phyloP scores from a whole-genome alignment of 2,329 filamentous ascomycete genomes.

The Phaeomoniella chlamydospora region DNA sequence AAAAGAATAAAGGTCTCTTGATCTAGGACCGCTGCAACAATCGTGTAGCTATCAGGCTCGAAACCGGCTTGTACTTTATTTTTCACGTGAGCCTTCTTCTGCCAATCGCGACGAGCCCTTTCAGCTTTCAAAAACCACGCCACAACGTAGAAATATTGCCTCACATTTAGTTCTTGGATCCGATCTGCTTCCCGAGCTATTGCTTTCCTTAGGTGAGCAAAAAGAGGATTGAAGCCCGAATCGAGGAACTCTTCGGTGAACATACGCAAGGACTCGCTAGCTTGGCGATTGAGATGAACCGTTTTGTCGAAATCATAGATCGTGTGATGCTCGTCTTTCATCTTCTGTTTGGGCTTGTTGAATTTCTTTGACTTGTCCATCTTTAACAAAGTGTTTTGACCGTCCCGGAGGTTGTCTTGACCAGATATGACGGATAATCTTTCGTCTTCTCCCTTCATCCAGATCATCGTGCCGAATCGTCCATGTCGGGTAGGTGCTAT shows the following conservation, averaged over 20 bases:
- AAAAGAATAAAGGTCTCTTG: slow-evolving; percentile 90
- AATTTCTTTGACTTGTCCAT: slow-evolving; percentile 87
- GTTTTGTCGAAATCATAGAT: slow-evolving; percentile 62
- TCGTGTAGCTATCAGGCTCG: slow-evolving; percentile 61
- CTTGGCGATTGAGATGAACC: slow-evolving; percentile 53
- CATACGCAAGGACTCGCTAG: slow-evolving; percentile 59
- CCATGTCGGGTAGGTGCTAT: slow-evolving; percentile 78
- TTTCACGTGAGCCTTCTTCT: slow-evolving; percentile 37
- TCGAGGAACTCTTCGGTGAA: slow-evolving; percentile 94
- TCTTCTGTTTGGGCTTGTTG: slow-evolving; percentile 58
- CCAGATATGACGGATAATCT: slow-evolving; percentile 79
- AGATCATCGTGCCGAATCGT: slow-evolving; percentile 92
- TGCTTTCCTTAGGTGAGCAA: slow-evolving; percentile 71
- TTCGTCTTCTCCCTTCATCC: slow-evolving; percentile 76
- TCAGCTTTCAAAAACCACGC: slow-evolving; percentile 89
- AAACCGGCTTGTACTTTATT: slow-evolving; percentile 34
- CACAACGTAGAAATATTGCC: slow-evolving; percentile 84
- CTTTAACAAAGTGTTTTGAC: slow-evolving; percentile 61
- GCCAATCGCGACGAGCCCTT: slow-evolving; percentile 50
- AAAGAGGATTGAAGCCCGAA: slow-evolving; percentile 85
- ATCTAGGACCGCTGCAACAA: slow-evolving; percentile 79
- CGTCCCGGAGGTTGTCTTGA: slow-evolving; percentile 66
- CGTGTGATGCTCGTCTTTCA: slow-evolving; percentile 44
- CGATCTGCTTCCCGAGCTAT: slow-evolving; percentile 82
- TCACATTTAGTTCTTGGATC: slow-evolving; percentile 58